Base-by-base conservation (phyloP, 306 rosid species). In the Sechiopsis laciniata region DNA sequence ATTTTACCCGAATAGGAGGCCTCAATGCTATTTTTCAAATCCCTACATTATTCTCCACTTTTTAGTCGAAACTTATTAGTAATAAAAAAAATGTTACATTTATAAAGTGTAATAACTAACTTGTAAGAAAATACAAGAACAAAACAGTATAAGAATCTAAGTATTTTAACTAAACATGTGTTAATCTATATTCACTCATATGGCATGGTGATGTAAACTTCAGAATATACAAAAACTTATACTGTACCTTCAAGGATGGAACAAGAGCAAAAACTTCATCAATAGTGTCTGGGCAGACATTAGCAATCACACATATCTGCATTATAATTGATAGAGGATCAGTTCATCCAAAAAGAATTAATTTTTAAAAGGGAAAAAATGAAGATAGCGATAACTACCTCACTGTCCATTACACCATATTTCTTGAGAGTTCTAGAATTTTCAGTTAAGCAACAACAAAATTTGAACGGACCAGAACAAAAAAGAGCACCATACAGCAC, bases 191-290 rank as follows among this genome's bases (percentile, higher is more conserved):
- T 26, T 26, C 50, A 52, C 17, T 26, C 50, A 52, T 35, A 52
- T 72, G 62, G 62, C 24, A 29, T 29, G 20, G 19, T 10, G 48
- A 55, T 26, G 55, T 52, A 32, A 71, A n/a, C 5, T 71, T 15
- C 24, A 12, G 64, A 63, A 52, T 59, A 7, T 42, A 58, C 5
- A 15, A 52, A 37, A 46, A 56, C 20, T 53, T 46, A 40, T 2
- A 45, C 16, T 68, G 59, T 85, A 88, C 98, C 99, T 94, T 85
- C 78, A 90, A 79, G 42, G 95, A 84, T 21, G 95, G 96, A 76
- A 94, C 79, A 72, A 90, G 87, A 73, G 99, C 92, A 84, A 84
- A 87, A 76, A 79, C 89, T 82, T 91, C 99, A 55, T 94, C 96
- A 24, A 53, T 67, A 45, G 86, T 80, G 73, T 87, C 91, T 29